Conservation (phyloP, 2,329 filamentous ascomycete genomes). For the Trichoderma atrobrunneum region DNA sequence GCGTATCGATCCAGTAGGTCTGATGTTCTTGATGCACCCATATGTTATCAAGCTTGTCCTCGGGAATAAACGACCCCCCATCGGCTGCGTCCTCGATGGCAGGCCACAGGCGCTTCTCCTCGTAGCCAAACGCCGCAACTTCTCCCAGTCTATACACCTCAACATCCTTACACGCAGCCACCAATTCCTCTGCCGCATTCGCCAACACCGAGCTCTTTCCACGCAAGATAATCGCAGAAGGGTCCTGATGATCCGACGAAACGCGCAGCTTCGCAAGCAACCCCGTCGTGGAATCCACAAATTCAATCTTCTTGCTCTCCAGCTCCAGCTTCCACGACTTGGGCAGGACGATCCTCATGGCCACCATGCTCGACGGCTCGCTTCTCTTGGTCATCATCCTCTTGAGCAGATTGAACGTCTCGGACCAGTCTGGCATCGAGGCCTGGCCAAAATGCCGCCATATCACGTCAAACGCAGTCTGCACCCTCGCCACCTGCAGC, state of each 20-base stretch:
- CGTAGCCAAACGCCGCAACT: conserved; percentile 35
- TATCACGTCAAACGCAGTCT: conserved; percentile 37
- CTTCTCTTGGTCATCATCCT: conserved; percentile 35
- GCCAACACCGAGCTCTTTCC: conserved; percentile 32
- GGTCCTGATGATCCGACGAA: conserved; percentile 32
- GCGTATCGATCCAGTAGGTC: conserved; percentile 31
- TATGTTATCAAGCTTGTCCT: conserved; percentile 28
- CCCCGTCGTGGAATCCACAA: conserved; percentile 36
- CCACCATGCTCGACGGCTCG: conserved; percentile 35
- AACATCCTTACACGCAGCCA: conserved; percentile 30
- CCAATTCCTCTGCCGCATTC: conserved; percentile 36
- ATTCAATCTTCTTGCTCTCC: conserved; percentile 33
- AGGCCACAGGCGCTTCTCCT: conserved; percentile 37
- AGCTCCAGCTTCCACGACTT: conserved; percentile 35
- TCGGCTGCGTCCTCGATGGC: conserved; percentile 30
- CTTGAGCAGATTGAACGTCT: conserved; percentile 39
- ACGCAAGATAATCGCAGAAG: conserved; percentile 34
- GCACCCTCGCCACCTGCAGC: conserved; percentile 32
- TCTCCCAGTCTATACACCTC: conserved; percentile 39
- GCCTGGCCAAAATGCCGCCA: conserved; percentile 30
- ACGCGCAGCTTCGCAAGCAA: conserved; percentile 34
- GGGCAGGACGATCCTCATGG: conserved; percentile 38
- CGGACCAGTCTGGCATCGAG: conserved; percentile 38
- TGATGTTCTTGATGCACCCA: conserved; percentile 37
- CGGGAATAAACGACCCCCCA: conserved; percentile 25